phyloP scores from a whole-genome alignment of 1,284 basidiomycete species.

The Rhodotorula sp. region DNA sequence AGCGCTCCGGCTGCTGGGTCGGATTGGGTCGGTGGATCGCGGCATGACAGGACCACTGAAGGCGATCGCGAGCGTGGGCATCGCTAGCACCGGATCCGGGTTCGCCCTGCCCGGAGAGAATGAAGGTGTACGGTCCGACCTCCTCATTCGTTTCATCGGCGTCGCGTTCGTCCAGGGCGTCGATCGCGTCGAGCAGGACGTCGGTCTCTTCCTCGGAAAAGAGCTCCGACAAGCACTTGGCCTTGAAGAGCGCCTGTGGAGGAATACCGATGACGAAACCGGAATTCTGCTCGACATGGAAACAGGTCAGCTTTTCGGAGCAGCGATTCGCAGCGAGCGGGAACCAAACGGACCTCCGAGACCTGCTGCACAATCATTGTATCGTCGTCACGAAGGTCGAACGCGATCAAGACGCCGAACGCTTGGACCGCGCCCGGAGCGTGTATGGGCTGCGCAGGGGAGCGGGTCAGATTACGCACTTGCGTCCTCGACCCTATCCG shows the following conservation, averaged over 20 bases:
- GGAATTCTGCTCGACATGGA: constrained; percentile 56
- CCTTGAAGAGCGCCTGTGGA: constrained; percentile 71
- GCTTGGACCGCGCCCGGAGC: constrained; percentile 81
- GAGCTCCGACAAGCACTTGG: constrained; percentile 72
- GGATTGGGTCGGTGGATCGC: constrained; percentile 65
- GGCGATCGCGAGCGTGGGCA: constrained; percentile 32
- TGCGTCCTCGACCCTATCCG: not conserved
- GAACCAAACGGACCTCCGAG: constrained; percentile 63
- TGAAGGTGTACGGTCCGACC: constrained; percentile 47
- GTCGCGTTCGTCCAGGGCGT: constrained; percentile 40
- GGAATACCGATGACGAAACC: constrained; percentile 69
- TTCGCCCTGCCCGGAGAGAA: constrained; percentile 40
- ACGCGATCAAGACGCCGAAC: constrained; percentile 75
- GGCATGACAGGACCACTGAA: constrained; percentile 80
- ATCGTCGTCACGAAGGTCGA: constrained; percentile 65
- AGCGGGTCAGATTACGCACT: not conserved
- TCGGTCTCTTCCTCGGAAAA: constrained; percentile 69
- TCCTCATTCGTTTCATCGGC: constrained; percentile 28
- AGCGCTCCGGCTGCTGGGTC: constrained; percentile 49
- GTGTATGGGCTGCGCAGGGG: constrained; percentile 62
- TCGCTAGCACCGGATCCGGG: constrained; percentile 35
- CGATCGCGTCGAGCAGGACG: constrained; percentile 62
- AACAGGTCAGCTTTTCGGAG: no score
- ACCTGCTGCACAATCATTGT: constrained; percentile 70
- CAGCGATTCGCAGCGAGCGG: not conserved